A percentile compares a stretch with the other conserved stretches of the same genome.
Conservation (phyloP, 2,329 filamentous ascomycete species). For the Tricladium varicosporioides region DNA sequence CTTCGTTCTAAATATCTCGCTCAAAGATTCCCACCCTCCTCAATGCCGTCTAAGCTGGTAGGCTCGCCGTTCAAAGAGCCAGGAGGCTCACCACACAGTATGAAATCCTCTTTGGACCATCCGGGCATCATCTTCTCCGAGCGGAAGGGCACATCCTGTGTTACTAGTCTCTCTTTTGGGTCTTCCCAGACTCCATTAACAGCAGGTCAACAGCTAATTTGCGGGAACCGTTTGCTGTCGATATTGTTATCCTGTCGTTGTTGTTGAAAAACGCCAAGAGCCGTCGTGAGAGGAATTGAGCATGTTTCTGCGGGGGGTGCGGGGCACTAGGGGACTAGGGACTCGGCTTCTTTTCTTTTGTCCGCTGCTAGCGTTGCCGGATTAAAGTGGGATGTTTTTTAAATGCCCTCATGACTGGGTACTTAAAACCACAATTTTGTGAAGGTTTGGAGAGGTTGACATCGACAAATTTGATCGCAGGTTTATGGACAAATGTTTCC, state of each 20-base stretch:
- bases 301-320: constrained; percentile 14
- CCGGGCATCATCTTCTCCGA: not conserved
- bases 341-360: not conserved
- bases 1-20: not conserved
- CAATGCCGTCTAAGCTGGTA: no score
- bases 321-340: not conserved
- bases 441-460: not conserved
- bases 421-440: not conserved
- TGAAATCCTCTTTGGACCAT: not conserved
- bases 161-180: not conserved
- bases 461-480: not conserved
- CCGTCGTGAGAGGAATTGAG: constrained; percentile 15
- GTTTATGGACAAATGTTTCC: not conserved
- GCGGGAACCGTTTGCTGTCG: no score
- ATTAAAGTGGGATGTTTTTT: not conserved
- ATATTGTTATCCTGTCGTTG: no score
- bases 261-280: constrained; percentile 10
- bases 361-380: not conserved
- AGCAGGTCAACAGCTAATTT: not conserved
- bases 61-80: not conserved
- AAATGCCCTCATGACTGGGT: not conserved
- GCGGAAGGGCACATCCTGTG: not conserved
- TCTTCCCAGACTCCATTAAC: not conserved
- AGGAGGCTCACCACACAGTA: not conserved
- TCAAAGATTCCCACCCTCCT: no score